phyloP scores from a whole-genome alignment of 306 rosid species.

The Amphicarpaea edgeworthii region DNA sequence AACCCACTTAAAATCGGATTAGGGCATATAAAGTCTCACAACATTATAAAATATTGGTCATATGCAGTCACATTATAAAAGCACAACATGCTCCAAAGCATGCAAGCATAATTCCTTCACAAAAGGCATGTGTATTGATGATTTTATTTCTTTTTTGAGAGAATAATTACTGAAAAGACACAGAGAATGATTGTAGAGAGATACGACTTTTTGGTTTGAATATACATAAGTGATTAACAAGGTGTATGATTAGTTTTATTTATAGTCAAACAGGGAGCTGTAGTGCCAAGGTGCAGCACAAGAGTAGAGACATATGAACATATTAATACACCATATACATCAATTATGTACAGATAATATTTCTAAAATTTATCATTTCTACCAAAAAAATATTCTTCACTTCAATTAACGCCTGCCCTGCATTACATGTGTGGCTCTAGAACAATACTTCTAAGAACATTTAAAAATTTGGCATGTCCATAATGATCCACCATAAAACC shows the following conservation, averaged over 20 bases:
- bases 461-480: not conserved
- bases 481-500: constrained; percentile 7
- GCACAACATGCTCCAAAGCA: not conserved
- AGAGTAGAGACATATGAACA: not conserved
- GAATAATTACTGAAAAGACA: not conserved
- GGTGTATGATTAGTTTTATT: not conserved
- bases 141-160: constrained; percentile 7
- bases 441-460: constrained; percentile 2
- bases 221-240: constrained; percentile 20
- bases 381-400: constrained; percentile 7
- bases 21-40: too few relatives aligned
- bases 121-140: not conserved
- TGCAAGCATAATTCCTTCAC: not conserved
- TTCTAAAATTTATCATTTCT: not conserved
- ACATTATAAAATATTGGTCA: too few relatives aligned
- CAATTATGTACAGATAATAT: not conserved
- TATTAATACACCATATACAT: constrained; percentile 12
- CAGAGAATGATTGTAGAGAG: not conserved
- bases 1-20: too few relatives aligned
- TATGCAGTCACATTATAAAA: constrained; percentile 11
- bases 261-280: constrained; percentile 14
- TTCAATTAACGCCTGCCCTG: not conserved
- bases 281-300: not conserved
- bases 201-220: constrained; percentile 7
- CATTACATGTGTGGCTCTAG: constrained; percentile 6